A percentile compares a stretch with the other conserved stretches of the same genome.
These are phyloP conservation scores for Rubus idaeus DNA, from an alignment of 306 rosid species.

Conservation along the genomic window DNA sequence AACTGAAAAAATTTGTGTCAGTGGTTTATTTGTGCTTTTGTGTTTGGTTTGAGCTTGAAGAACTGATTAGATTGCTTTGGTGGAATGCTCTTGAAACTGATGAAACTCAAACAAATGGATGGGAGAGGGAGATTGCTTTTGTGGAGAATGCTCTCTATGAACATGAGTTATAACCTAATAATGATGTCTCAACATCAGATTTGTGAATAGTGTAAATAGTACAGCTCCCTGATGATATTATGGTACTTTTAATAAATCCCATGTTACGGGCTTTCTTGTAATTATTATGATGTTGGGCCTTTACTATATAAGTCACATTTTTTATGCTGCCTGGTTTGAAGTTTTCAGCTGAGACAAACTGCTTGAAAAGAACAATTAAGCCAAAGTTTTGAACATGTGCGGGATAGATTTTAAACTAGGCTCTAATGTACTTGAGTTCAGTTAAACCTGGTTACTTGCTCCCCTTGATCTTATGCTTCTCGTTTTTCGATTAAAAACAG, in stretches of 20 bases:
- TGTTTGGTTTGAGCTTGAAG: background rate
- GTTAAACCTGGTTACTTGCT: background rate
- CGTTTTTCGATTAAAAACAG: conserved; percentile 44
- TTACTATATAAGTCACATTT: background rate
- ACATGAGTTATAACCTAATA: background rate
- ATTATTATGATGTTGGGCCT: background rate
- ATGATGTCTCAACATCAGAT: background rate
- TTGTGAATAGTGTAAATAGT: background rate
- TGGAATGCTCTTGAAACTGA: background rate
- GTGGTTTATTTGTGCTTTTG: background rate
- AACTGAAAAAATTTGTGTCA: background rate
- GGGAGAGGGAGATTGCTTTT: background rate
- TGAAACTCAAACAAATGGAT: background rate
- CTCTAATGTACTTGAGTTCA: background rate
- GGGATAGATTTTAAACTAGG: background rate
- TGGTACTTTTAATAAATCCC: background rate
- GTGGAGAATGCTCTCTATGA: background rate
- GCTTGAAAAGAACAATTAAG: background rate
- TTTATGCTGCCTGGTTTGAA: background rate
- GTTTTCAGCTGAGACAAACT: background rate
- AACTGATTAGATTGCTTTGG: background rate
- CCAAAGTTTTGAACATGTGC: background rate
- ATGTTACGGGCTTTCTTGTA: background rate
- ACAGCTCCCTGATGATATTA: background rate
- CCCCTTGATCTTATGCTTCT: conserved; percentile 21